phyloP scores from a whole-genome alignment of 768 basidiomycete genomes.

The Heimioporus sp. region DNA sequence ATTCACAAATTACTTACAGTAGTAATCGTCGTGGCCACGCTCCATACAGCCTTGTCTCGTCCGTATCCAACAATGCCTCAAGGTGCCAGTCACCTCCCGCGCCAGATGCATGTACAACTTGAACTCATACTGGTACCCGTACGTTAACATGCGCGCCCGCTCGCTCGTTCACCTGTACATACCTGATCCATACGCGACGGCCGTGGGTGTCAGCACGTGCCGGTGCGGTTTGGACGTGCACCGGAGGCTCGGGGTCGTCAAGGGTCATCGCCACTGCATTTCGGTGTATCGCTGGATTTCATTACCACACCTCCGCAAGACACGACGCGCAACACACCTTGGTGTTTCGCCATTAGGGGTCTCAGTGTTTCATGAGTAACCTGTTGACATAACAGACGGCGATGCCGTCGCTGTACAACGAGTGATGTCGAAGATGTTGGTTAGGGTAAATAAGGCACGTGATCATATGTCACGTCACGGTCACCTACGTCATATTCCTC shows the following conservation, averaged over 20 bases:
- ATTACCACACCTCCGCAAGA: not conserved
- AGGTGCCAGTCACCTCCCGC: conserved; percentile 63
- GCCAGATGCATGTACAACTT: conserved; percentile 66
- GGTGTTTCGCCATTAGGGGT: conserved; percentile 61
- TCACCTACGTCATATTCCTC: no score
- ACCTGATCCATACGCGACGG: conserved; percentile 63
- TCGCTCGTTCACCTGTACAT: not conserved
- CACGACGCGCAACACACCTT: conserved; percentile 42
- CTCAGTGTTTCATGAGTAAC: no score
- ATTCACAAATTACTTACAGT: conserved; percentile 42
- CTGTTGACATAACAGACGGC: no score
- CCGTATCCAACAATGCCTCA: conserved; percentile 55
- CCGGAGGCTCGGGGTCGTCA: conserved; percentile 78
- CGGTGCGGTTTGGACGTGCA: conserved; percentile 79
- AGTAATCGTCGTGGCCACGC: conserved; percentile 80
- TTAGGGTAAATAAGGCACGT: no score
- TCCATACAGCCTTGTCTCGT: conserved; percentile 83
- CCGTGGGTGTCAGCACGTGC: conserved; percentile 79
- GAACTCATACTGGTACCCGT: conserved; percentile 61
- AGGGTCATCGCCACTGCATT: conserved; percentile 62
- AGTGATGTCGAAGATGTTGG: no score
- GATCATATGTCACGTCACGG: no score
- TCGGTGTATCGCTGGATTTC: conserved; percentile 67
- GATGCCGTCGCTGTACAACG: no score
- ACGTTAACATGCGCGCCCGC: not conserved